Evolutionary conservation across 1,284 basidiomycete species (phyloP).

Genomic region (Puccinia novopanici): DNA sequence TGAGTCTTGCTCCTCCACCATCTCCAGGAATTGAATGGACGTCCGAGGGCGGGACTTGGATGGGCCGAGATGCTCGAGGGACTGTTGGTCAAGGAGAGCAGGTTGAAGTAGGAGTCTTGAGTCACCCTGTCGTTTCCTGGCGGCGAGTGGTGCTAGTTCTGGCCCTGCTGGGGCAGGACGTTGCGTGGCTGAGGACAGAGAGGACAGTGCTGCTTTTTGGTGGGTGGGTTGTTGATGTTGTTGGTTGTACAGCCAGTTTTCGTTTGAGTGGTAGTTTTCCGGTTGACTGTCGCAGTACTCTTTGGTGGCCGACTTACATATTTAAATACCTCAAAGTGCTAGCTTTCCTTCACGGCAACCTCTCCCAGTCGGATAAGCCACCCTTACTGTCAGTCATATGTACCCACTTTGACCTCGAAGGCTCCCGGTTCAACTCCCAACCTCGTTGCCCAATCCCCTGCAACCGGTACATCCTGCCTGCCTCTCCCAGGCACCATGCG

Average conservation of each 20-base stretch:
- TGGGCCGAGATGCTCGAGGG: constrained; percentile 23
- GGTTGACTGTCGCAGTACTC: constrained; percentile 27
- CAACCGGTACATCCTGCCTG: too few relatives aligned
- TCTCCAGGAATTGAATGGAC: too few relatives aligned
- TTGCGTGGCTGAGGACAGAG: constrained; percentile 15
- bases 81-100: constrained; percentile 23
- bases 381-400: too few relatives aligned
- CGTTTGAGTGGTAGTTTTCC: constrained; percentile 34
- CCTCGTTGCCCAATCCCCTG: too few relatives aligned
- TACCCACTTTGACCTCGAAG: too few relatives aligned
- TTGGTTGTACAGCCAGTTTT: constrained; percentile 19
- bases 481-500: too few relatives aligned
- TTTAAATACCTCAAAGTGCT: too few relatives aligned
- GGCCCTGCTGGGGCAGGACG: background rate
- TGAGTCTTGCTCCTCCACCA: background rate
- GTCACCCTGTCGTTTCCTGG: constrained; percentile 3
- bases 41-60: background rate
- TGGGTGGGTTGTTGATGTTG: background rate
- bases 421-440: too few relatives aligned
- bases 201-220: background rate
- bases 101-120: constrained; percentile 27
- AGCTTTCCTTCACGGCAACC: too few relatives aligned
- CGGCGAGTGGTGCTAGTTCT: background rate
- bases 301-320: too few relatives aligned
- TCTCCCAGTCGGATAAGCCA: too few relatives aligned